Evolutionary conservation across 2,329 filamentous ascomycete genomes (phyloP).

Genomic region (Colletotrichum spaethianum): DNA sequence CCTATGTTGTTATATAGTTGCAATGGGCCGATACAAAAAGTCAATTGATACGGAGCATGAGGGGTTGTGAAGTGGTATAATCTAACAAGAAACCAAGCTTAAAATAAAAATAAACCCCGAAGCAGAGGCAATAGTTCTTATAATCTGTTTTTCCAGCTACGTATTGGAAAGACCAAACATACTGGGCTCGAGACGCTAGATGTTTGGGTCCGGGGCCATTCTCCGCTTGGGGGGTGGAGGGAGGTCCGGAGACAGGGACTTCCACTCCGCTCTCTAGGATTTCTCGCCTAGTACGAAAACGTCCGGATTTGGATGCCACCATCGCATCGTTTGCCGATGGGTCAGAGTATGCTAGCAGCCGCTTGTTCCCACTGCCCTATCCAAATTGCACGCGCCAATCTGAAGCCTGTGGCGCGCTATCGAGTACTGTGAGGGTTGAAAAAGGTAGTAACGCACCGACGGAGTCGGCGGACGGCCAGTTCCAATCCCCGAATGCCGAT

Average conservation of each 20-base stretch:
- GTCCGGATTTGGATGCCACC: background rate
- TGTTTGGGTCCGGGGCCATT: conserved; percentile 17
- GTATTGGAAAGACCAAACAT: background rate
- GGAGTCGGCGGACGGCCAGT: conserved; percentile 11
- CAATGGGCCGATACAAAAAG: background rate
- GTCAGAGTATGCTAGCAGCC: background rate
- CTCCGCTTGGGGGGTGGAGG: conserved; percentile 7
- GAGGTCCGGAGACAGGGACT: background rate
- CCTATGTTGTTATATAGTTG: too few relatives aligned
- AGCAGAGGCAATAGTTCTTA: background rate
- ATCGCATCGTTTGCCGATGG: background rate
- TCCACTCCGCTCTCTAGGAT: conserved; percentile 20
- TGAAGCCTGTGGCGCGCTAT: background rate
- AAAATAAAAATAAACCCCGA: background rate
- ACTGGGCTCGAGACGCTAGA: conserved; percentile 25
- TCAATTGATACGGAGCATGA: background rate
- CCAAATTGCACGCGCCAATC: background rate
- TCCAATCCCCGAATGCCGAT: conserved; percentile 8
- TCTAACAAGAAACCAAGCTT: background rate
- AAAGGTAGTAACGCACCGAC: background rate
- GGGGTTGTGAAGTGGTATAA: too few relatives aligned
- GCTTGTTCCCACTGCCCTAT: background rate
- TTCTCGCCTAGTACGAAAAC: background rate
- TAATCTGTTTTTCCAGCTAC: background rate
- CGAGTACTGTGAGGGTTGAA: background rate